Evolutionary conservation across 805 yeast genomes (phyloP).

Genomic region (Lachancea nothofagi): DNA sequence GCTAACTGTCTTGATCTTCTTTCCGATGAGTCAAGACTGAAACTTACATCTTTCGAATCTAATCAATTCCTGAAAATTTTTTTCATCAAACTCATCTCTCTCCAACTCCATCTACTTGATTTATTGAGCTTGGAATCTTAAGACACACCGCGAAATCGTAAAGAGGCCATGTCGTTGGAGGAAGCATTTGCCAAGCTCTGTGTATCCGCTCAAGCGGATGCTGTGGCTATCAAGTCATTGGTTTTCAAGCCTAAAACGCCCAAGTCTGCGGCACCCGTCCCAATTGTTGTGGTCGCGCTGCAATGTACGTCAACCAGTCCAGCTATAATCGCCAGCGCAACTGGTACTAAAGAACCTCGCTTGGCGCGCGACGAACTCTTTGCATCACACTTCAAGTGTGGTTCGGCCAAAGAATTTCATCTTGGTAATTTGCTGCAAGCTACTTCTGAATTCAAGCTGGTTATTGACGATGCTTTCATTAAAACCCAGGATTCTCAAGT

Average conservation of each 20-base stretch:
- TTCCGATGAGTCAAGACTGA: too few relatives aligned
- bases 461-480: conserved; percentile 33
- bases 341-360: conserved; percentile 77
- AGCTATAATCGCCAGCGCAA: conserved; percentile 55
- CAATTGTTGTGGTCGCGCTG: conserved; percentile 74
- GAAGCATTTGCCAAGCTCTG: conserved; percentile 63
- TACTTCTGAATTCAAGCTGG: conserved; percentile 25
- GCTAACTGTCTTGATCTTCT: too few relatives aligned
- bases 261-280: conserved; percentile 70
- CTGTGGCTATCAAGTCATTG: conserved; percentile 60
- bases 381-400: conserved; percentile 41
- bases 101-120: too few relatives aligned
- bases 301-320: conserved; percentile 66
- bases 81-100: too few relatives aligned
- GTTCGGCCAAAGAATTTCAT: conserved; percentile 29
- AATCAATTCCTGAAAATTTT: too few relatives aligned
- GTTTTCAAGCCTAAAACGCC: conserved; percentile 92
- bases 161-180: conserved; percentile 53
- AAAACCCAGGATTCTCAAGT: conserved; percentile 33
- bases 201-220: conserved; percentile 49
- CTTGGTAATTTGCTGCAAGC: conserved; percentile 37
- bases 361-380: conserved; percentile 80
- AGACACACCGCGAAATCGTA: not conserved
- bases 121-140: too few relatives aligned
- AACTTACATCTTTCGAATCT: too few relatives aligned